These are phyloP conservation scores for Phanerochaete sordida DNA, from an alignment of 768 basidiomycete species.

Conservation along the genomic window DNA sequence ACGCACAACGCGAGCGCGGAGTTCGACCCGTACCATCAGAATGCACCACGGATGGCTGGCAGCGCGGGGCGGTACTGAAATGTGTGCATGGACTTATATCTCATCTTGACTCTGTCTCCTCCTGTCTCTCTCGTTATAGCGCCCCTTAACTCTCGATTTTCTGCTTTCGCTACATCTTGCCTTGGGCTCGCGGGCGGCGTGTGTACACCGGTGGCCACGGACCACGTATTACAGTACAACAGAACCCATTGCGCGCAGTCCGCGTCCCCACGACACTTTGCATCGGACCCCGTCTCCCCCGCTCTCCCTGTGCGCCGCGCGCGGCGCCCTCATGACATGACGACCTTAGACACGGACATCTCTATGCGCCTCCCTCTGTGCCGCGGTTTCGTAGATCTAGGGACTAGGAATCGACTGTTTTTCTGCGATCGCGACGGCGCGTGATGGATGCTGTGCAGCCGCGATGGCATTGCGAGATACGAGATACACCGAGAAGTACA, in stretches of 20 bases:
- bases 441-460: background rate
- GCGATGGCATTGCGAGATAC: background rate
- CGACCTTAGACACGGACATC: background rate
- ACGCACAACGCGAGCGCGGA: conserved; percentile 27
- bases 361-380: no score
- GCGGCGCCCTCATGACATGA: background rate
- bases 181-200: conserved; percentile 4
- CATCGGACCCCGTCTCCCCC: background rate
- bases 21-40: conserved; percentile 34
- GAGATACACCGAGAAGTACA: no score
- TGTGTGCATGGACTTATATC: conserved; percentile 11
- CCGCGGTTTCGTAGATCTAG: no score
- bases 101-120: background rate
- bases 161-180: background rate
- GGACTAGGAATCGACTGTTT: background rate
- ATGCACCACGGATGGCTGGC: conserved; percentile 25
- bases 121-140: background rate
- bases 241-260: background rate
- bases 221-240: conserved; percentile 3
- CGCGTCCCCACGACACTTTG: background rate
- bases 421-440: no score
- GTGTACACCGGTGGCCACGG: conserved; percentile 3
- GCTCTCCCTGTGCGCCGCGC: background rate
- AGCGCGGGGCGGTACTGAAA: conserved; percentile 6
- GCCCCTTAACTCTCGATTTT: background rate